Evolutionary conservation across 1,284 basidiomycete genomes (phyloP).

Genomic region (Moesziomyces sp.): DNA sequence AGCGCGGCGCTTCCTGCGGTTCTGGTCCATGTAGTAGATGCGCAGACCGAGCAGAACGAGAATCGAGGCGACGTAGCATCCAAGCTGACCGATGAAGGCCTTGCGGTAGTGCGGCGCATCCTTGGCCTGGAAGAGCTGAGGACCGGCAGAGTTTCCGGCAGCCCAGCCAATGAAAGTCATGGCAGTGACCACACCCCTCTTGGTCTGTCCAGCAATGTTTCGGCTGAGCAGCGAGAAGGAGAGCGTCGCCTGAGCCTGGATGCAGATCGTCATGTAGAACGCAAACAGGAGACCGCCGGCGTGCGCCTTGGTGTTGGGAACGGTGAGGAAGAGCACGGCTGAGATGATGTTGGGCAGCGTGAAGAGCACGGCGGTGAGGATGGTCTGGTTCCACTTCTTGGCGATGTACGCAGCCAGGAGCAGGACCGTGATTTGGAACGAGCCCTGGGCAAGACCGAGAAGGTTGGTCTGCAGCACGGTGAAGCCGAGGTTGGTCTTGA

Average conservation of each 20-base stretch:
- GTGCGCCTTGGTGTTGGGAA: slow-evolving; percentile 33
- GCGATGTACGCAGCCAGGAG: slow-evolving; percentile 35
- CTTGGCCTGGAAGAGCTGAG: slow-evolving; percentile 55
- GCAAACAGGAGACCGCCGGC: slow-evolving; percentile 43
- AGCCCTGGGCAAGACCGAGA: slow-evolving; percentile 57
- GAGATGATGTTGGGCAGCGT: slow-evolving; percentile 50
- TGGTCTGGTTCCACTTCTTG: slow-evolving; percentile 61
- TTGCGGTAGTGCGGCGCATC: slow-evolving; percentile 65
- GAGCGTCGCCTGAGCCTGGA: slow-evolving; percentile 50
- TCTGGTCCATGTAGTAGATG: slow-evolving; percentile 70
- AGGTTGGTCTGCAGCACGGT: slow-evolving; percentile 57
- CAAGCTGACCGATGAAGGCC: slow-evolving; percentile 72
- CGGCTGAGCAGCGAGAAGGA: slow-evolving; percentile 68
- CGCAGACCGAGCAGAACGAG: slow-evolving; percentile 69
- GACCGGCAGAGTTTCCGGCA: slow-evolving; percentile 52
- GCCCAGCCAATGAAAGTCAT: slow-evolving; percentile 54
- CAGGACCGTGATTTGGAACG: slow-evolving; percentile 45
- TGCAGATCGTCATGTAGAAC: slow-evolving; percentile 39
- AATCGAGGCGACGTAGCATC: slow-evolving; percentile 72
- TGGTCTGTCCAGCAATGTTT: slow-evolving; percentile 68
- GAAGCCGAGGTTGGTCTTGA: slow-evolving; percentile 63
- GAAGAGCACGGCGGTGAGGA: slow-evolving; percentile 43
- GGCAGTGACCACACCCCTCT: slow-evolving; percentile 44
- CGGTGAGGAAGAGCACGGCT: slow-evolving; percentile 59
- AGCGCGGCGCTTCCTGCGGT: slow-evolving; percentile 65